These are phyloP conservation scores for Tuber magnatum DNA, from an alignment of 495 filamentous ascomycete genomes.

Conservation along the genomic window DNA sequence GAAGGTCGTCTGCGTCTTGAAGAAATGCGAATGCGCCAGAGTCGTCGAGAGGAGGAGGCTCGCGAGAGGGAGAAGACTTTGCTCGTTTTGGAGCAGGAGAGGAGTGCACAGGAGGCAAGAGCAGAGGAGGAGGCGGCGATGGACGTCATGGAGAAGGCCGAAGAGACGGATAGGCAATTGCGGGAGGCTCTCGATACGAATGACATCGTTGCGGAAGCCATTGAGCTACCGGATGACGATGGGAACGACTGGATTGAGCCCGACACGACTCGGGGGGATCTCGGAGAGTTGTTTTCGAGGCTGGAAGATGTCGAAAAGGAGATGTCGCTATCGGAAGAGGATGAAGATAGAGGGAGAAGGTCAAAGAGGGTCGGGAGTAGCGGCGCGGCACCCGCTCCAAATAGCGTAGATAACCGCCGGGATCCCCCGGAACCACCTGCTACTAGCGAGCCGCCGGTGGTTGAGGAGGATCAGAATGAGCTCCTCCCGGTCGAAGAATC, in stretches of 20 bases:
- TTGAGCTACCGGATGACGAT: slow-evolving; percentile 29
- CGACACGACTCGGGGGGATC: slow-evolving; percentile 6
- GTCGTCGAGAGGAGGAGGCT: slow-evolving; percentile 24
- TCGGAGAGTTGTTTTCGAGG: slow-evolving; percentile 16
- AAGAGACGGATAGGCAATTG: slow-evolving; percentile 34
- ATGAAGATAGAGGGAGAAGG: slow-evolving; percentile 12
- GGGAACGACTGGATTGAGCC: slow-evolving; percentile 15
- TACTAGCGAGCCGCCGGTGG: neutral
- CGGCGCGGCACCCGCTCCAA: neutral
- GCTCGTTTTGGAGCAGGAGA: slow-evolving; percentile 33
- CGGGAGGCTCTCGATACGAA: slow-evolving; percentile 36
- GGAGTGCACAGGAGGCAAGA: slow-evolving; percentile 29
- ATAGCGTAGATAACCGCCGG: neutral
- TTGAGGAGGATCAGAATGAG: neutral
- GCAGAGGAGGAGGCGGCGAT: slow-evolving; percentile 30
- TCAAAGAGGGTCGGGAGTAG: slow-evolving; percentile 8
- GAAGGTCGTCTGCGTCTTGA: slow-evolving; percentile 35
- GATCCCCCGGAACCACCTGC: neutral
- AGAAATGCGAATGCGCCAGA: slow-evolving; percentile 20
- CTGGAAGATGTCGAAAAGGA: slow-evolving; percentile 30
- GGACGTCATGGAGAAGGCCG: slow-evolving; percentile 35
- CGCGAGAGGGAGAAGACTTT: slow-evolving; percentile 31
- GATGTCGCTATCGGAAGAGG: slow-evolving; percentile 11
- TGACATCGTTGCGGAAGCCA: slow-evolving; percentile 32
- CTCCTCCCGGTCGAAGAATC: neutral